These are phyloP conservation scores for Viola pubescens DNA, from an alignment of 441 rosid species.

Conservation along the genomic window DNA sequence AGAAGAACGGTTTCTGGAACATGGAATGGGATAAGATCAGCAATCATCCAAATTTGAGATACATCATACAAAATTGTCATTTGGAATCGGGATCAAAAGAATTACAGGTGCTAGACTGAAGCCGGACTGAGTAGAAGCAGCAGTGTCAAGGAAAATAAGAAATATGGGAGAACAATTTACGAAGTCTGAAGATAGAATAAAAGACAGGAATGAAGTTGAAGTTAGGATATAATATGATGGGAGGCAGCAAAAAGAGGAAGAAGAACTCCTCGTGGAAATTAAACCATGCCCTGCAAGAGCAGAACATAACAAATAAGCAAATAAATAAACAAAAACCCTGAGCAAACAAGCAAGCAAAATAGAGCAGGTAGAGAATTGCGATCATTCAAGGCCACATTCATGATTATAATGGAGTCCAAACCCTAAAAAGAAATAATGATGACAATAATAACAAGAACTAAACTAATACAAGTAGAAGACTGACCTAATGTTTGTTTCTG, in stretches of 20 bases:
- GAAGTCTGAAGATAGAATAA: slow-evolving; percentile 1
- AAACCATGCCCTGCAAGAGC: slow-evolving; percentile 75
- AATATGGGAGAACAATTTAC: background rate
- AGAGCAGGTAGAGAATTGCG: background rate
- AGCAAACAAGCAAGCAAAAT: background rate
- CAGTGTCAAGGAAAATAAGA: slow-evolving; percentile 43
- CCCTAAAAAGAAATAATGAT: background rate
- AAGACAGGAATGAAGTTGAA: slow-evolving; percentile 4
- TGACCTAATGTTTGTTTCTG: slow-evolving; percentile 88
- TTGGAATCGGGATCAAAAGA: slow-evolving; percentile 5
- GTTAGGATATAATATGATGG: slow-evolving; percentile 92
- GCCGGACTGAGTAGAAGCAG: slow-evolving; percentile 72
- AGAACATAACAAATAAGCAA: slow-evolving; percentile 4
- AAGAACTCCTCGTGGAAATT: slow-evolving; percentile 97
- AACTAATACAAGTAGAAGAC: slow-evolving; percentile 2
- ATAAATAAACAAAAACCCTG: background rate
- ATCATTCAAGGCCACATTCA: slow-evolving; percentile 3
- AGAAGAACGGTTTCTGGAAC: slow-evolving; percentile 86
- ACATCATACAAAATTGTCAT: background rate
- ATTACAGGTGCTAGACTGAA: slow-evolving; percentile 90
- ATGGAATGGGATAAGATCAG: background rate
- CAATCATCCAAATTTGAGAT: slow-evolving; percentile 4
- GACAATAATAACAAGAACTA: background rate
- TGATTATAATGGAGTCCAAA: background rate
- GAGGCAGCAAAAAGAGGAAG: slow-evolving; percentile 89